Evolutionary conservation across 495 filamentous ascomycete species (phyloP).

Genomic region (Evansstolkia leycettana): DNA sequence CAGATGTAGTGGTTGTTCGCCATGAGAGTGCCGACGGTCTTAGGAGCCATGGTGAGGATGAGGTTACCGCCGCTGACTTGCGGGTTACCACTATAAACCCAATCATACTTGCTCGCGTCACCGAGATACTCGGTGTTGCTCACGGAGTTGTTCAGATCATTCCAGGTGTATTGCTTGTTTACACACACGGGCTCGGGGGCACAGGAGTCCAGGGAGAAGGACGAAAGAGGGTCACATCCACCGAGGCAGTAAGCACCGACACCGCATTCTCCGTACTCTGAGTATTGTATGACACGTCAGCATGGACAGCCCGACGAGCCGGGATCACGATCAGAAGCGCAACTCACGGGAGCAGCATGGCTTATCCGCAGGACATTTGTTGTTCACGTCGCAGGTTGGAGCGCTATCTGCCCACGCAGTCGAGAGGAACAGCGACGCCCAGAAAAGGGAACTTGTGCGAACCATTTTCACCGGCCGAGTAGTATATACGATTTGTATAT

Average conservation of each 20-base stretch:
- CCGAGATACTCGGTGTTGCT: constrained; percentile 75
- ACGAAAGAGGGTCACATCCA: constrained; percentile 81
- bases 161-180: constrained; percentile 53
- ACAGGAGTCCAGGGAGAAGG: constrained; percentile 71
- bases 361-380: constrained; percentile 57
- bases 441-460: constrained; percentile 18
- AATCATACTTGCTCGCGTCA: constrained; percentile 63
- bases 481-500: too few relatives aligned
- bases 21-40: constrained; percentile 72
- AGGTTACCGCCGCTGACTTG: constrained; percentile 45
- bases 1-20: constrained; percentile 85
- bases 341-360: constrained; percentile 92
- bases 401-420: constrained; percentile 18
- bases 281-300: too few relatives aligned
- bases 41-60: constrained; percentile 79
- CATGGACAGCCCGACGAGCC: background rate
- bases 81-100: constrained; percentile 75
- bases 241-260: constrained; percentile 92
- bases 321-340: background rate
- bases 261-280: constrained; percentile 91
- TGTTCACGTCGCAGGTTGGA: constrained; percentile 41
- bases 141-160: constrained; percentile 52
- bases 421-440: constrained; percentile 26
- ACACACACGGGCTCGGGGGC: constrained; percentile 75
- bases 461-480: constrained; percentile 18